Base-by-base conservation (phyloP, 306 rosid genomes). In the Gastrolobium bilobum region DNA sequence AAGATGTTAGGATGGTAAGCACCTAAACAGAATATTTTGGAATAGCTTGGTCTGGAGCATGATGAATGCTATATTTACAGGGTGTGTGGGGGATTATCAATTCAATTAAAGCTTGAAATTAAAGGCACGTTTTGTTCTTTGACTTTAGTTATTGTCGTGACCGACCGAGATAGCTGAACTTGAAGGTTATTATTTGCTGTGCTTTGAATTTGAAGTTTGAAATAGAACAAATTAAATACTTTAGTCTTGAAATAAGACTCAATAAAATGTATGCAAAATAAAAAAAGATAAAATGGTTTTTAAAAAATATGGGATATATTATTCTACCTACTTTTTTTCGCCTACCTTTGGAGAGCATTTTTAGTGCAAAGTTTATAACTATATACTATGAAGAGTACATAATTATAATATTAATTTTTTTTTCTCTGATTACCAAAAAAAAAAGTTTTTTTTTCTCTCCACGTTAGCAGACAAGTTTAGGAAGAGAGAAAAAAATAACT, bases 181-280 rank as follows among this genome's bases (percentile, higher is more conserved):
- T 31, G 38, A 64, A 82, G 62, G 84, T 61, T 57, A 64, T 3
- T 6, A 7, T 53, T 47, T 48, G 39, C 7, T 4, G 61, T 39
- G 58, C 54, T 54, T 80, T 54, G 68, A 77, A 52, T 51, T 44
- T 15, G 10, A 43, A 63, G 50, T 64, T 58, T 58, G 70, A 82
- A 20, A 20, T 20, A 35, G 6, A 42, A 42, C 7, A 48, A 54
- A 37, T 9, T 54, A 54, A 42, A 57, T 67, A 57, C 35, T 0
- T 31, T 29, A 34, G 9, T 31, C 53, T 42, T 11, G 57, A 54
- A 13, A 53, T 10, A 31, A 13, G 68, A 73, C 57, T 31, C 29
- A 1, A 46, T 42, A 58, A 30, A 48, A 69, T 35, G 5, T 29
- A 13, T 29, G 29, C 26, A 3, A 67, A 46, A 9, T 46, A 8